Evolutionary conservation across 768 basidiomycete genomes (phyloP).

Genomic region (Xerocomellus intermedius): DNA sequence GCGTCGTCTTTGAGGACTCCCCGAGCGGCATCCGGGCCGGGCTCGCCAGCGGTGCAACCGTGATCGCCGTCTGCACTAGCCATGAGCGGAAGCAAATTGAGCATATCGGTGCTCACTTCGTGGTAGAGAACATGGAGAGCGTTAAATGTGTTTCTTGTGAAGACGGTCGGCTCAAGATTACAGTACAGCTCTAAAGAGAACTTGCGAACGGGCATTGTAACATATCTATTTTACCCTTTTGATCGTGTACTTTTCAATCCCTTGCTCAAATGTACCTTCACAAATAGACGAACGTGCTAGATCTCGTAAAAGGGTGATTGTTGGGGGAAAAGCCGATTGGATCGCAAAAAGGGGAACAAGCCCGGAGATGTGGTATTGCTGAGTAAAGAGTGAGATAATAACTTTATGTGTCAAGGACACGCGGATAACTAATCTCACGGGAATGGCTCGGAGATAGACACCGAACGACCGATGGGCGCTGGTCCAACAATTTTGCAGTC

Average conservation of each 20-base stretch:
- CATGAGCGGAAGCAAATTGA: constrained; percentile 58
- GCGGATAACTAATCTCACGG: not conserved
- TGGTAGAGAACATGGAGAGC: constrained; percentile 55
- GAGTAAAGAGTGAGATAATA: not conserved
- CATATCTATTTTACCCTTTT: not conserved
- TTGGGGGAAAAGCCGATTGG: not conserved
- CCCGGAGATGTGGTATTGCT: not conserved
- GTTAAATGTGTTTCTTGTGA: constrained; percentile 42
- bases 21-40: constrained; percentile 65
- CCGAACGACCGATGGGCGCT: not conserved
- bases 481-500: not conserved
- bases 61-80: constrained; percentile 73
- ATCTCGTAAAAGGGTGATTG: not conserved
- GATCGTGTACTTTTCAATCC: not conserved
- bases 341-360: not conserved
- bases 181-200: constrained; percentile 28
- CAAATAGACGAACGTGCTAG: not conserved
- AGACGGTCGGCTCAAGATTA: constrained; percentile 45
- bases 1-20: constrained; percentile 79
- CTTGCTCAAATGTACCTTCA: not conserved
- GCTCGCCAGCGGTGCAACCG: constrained; percentile 68
- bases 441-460: not conserved
- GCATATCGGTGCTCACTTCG: constrained; percentile 54
- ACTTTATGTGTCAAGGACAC: not conserved
- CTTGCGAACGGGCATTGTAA: not conserved